Percentiles rank a stretch among this genome's conserved stretches.
These are phyloP conservation scores for Tetraselmis striata DNA, from an alignment of 139 green algal genomes.

Conservation along the genomic window DNA sequence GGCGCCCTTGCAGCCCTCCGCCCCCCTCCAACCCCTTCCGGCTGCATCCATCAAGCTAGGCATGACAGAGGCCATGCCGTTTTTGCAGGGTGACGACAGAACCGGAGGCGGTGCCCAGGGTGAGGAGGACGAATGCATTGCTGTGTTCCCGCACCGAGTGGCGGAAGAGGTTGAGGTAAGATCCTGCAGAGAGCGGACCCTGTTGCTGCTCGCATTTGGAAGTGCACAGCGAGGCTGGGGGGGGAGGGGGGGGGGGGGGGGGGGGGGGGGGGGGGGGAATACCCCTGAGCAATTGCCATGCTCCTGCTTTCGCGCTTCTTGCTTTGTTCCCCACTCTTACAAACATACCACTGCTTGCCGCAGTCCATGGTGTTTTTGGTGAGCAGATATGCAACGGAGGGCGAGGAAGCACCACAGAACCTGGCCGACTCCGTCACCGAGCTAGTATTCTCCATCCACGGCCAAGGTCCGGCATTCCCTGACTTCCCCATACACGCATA, in stretches of 20 bases:
- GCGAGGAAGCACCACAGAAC: background rate
- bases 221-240: no score
- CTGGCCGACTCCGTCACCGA: background rate
- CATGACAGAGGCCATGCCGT: no score
- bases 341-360: background rate
- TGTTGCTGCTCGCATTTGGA: no score
- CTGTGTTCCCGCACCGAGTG: background rate
- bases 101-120: background rate
- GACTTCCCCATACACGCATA: no score
- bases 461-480: background rate
- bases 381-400: background rate
- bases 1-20: no score
- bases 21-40: no score
- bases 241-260: background rate
- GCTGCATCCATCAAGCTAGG: no score
- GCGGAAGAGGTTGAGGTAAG: background rate
- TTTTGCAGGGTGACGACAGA: slow-evolving; percentile 12
- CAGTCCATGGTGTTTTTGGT: background rate
- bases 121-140: slow-evolving; percentile 1
- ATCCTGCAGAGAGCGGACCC: no score
- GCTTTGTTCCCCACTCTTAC: background rate
- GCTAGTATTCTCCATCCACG: background rate
- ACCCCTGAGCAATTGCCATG: background rate
- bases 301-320: no score
- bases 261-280: background rate